Conservation (phyloP, 768 basidiomycete genomes). For the Chalciporus chontae region DNA sequence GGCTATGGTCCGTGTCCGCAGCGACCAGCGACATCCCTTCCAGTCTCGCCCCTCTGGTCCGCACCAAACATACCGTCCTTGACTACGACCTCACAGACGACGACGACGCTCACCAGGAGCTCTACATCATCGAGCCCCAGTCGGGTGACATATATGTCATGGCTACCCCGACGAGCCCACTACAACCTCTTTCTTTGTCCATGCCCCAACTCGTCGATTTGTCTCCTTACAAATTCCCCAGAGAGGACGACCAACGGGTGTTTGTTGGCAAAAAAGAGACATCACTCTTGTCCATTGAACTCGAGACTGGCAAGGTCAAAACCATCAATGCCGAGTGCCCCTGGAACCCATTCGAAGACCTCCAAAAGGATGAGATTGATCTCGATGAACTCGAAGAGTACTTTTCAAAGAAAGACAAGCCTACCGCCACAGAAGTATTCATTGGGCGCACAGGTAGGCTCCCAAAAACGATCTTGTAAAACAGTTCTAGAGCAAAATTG, state of each 20-base stretch:
- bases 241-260: conserved; percentile 54
- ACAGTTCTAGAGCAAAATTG: conserved; percentile 6
- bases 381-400: conserved; percentile 59
- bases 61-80: conserved; percentile 58
- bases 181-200: conserved; percentile 87
- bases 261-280: conserved; percentile 94
- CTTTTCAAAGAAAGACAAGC: conserved; percentile 31
- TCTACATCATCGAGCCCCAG: conserved; percentile 94
- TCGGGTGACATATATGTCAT: conserved; percentile 92
- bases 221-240: conserved; percentile 73
- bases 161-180: conserved; percentile 58
- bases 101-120: conserved; percentile 53
- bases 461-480: neutral
- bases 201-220: conserved; percentile 91
- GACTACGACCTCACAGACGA: conserved; percentile 59
- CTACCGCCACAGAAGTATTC: conserved; percentile 44
- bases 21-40: conserved; percentile 45
- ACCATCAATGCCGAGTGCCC: conserved; percentile 75
- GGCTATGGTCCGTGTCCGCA: conserved; percentile 86
- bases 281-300: conserved; percentile 66
- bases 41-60: conserved; percentile 69
- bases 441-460: conserved; percentile 63
- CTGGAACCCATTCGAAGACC: conserved; percentile 65
- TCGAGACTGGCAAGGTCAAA: conserved; percentile 79
- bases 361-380: conserved; percentile 43